Percentiles rank a stretch among this genome's conserved stretches.
Conservation (phyloP, 1,139 yeast species). For the Debaryomycetaceae sp. region DNA sequence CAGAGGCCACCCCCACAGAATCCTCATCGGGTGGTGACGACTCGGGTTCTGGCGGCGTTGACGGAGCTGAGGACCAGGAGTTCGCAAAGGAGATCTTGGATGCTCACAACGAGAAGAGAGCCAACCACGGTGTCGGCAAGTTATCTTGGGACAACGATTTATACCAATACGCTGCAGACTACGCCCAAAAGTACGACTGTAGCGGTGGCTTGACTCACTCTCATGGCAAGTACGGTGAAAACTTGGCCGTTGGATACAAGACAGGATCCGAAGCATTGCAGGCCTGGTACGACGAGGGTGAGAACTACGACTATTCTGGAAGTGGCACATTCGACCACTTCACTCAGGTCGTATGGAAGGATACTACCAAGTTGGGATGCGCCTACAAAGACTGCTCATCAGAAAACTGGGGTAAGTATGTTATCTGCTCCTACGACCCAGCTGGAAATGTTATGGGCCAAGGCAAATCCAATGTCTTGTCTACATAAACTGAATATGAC, state of each 20-base stretch:
- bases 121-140: slow-evolving; percentile 56
- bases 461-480: slow-evolving; percentile 34
- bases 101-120: slow-evolving; percentile 68
- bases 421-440: slow-evolving; percentile 51
- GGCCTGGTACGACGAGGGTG: slow-evolving; percentile 82
- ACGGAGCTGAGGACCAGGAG: slow-evolving; percentile 19
- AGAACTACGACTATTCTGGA: slow-evolving; percentile 48
- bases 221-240: slow-evolving; percentile 81
- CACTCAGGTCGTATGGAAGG: slow-evolving; percentile 84
- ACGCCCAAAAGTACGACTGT: slow-evolving; percentile 70
- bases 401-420: slow-evolving; percentile 46
- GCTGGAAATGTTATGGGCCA: slow-evolving; percentile 52
- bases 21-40: slow-evolving; percentile 5
- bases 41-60: slow-evolving; percentile 12
- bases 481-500: background rate
- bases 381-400: slow-evolving; percentile 54
- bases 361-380: slow-evolving; percentile 69
- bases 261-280: slow-evolving; percentile 55
- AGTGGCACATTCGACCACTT: slow-evolving; percentile 59
- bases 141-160: slow-evolving; percentile 64
- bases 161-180: slow-evolving; percentile 65
- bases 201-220: slow-evolving; percentile 68
- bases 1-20: slow-evolving; percentile 4
- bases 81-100: slow-evolving; percentile 40
- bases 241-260: slow-evolving; percentile 73